Evolutionary conservation across 2,329 filamentous ascomycete species (phyloP).

Genomic region (Cladosporium halotolerans): DNA sequence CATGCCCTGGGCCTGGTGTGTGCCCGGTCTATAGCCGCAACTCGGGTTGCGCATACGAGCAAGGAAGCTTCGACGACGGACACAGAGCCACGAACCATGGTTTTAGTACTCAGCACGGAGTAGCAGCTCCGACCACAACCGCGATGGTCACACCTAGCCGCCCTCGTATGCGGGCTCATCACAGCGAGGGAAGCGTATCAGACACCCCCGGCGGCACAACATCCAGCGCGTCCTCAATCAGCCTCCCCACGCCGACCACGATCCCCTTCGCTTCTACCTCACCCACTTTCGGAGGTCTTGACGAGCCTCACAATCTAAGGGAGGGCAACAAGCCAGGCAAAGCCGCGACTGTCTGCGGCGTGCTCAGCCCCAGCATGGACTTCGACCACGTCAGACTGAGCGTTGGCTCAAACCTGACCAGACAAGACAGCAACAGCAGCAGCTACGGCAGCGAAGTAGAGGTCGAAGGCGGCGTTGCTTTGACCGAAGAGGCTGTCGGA

Average conservation of each 20-base stretch:
- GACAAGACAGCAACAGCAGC: slow-evolving; percentile 18
- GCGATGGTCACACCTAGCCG: not conserved
- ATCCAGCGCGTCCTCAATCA: slow-evolving; percentile 27
- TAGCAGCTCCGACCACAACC: not conserved
- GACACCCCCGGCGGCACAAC: slow-evolving; percentile 23
- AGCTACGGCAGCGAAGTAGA: slow-evolving; percentile 35
- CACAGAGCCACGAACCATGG: slow-evolving; percentile 25
- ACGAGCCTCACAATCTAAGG: slow-evolving; percentile 10
- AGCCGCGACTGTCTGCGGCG: slow-evolving; percentile 15
- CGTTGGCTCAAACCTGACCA: slow-evolving; percentile 1
- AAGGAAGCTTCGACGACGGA: slow-evolving; percentile 24
- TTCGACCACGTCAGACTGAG: not conserved
- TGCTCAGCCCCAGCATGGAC: slow-evolving; percentile 13
- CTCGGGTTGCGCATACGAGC: slow-evolving; percentile 26
- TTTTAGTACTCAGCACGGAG: slow-evolving; percentile 7
- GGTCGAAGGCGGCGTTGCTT: slow-evolving; percentile 48
- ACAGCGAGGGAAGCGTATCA: slow-evolving; percentile 13
- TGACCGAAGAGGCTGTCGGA: slow-evolving; percentile 52
- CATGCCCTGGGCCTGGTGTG: slow-evolving; percentile 23
- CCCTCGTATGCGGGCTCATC: slow-evolving; percentile 13
- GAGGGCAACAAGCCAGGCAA: slow-evolving; percentile 15
- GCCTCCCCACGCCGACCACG: slow-evolving; percentile 23
- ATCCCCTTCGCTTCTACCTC: slow-evolving; percentile 16
- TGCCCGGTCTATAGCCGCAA: slow-evolving; percentile 23
- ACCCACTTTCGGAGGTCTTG: slow-evolving; percentile 15